These are phyloP conservation scores for Phytophthora podocarpi DNA, from an alignment of 352 stramenopile species.

Conservation along the genomic window DNA sequence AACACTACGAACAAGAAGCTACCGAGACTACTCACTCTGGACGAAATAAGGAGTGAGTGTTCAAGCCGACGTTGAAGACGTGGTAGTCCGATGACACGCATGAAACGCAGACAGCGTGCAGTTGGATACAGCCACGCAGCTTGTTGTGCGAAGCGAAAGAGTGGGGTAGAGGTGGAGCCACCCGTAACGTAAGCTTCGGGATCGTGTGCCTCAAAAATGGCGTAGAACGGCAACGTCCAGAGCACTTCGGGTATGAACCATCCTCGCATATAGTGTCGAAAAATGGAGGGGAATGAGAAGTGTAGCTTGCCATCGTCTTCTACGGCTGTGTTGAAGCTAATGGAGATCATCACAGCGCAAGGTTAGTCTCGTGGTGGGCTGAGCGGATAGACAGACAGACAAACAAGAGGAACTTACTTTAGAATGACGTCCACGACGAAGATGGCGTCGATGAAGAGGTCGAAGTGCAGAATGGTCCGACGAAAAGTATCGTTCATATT, in stretches of 20 bases:
- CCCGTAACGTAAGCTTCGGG: constrained; percentile 12
- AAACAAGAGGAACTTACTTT: constrained; percentile 68
- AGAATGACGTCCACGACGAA: constrained; percentile 75
- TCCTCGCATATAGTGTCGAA: constrained; percentile 48
- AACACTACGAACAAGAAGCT: constrained; percentile 79
- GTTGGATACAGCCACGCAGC: constrained; percentile 51
- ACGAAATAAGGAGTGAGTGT: constrained; percentile 78
- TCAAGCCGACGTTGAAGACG: constrained; percentile 68
- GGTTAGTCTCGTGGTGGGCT: too few species aligned
- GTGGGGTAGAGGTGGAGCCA: constrained; percentile 7
- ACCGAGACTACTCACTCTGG: constrained; percentile 74
- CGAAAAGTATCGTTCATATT: constrained; percentile 34
- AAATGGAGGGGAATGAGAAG: constrained; percentile 63
- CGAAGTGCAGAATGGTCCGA: constrained; percentile 49
- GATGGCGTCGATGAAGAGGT: constrained; percentile 68
- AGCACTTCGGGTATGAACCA: constrained; percentile 71
- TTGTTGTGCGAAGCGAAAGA: constrained; percentile 33
- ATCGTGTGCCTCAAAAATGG: constrained; percentile 44
- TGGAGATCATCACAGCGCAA: too few species aligned
- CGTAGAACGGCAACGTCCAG: constrained; percentile 76
- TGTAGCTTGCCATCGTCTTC: constrained; percentile 77
- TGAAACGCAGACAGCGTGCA: constrained; percentile 51
- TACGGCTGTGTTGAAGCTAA: constrained; percentile 81
- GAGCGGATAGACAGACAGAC: too few species aligned
- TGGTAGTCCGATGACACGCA: constrained; percentile 57